phyloP scores from a whole-genome alignment of 805 yeast genomes.

The Kazachstania viticola region DNA sequence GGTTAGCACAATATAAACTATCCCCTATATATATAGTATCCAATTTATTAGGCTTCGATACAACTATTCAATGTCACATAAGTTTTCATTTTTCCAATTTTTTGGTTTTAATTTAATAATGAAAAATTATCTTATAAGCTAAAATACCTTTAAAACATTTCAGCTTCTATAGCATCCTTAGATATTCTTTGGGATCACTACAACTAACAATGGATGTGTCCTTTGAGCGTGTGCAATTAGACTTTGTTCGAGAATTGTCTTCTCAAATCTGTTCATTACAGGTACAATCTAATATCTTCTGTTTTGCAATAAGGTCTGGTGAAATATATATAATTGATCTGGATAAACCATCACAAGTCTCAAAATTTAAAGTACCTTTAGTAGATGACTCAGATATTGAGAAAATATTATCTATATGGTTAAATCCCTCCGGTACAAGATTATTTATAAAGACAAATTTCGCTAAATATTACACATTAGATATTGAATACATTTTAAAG shows the following conservation, averaged over 20 bases:
- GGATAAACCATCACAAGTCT: slow-evolving; percentile 51
- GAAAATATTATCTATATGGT: slow-evolving; percentile 15
- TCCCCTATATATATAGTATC: too few relatives aligned
- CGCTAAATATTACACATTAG: slow-evolving; percentile 18
- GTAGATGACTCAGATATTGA: slow-evolving; percentile 11
- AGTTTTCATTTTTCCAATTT: too few relatives aligned
- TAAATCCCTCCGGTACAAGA: slow-evolving; percentile 12
- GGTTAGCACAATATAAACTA: too few relatives aligned
- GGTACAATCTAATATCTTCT: slow-evolving; percentile 45
- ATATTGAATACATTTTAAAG: slow-evolving; percentile 2
- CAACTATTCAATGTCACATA: too few relatives aligned
- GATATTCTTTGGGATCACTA: slow-evolving; percentile 40
- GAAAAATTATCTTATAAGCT: too few relatives aligned
- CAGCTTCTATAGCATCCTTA: too few relatives aligned
- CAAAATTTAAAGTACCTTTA: slow-evolving; percentile 28
- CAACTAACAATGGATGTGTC: slow-evolving; percentile 12
- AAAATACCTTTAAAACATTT: too few relatives aligned
- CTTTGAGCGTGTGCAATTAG: slow-evolving; percentile 34
- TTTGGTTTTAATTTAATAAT: too few relatives aligned
- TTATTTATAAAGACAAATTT: slow-evolving; percentile 23
- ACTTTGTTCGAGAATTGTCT: slow-evolving; percentile 37
- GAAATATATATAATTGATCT: slow-evolving; percentile 53
- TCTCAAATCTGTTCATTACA: slow-evolving; percentile 37
- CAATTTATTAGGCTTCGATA: neutral
- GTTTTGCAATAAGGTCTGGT: slow-evolving; percentile 40